Percentiles rank a stretch among this genome's conserved stretches.
These are phyloP conservation scores for Xylaria nigripes DNA, from an alignment of 495 filamentous ascomycete genomes.

Conservation along the genomic window DNA sequence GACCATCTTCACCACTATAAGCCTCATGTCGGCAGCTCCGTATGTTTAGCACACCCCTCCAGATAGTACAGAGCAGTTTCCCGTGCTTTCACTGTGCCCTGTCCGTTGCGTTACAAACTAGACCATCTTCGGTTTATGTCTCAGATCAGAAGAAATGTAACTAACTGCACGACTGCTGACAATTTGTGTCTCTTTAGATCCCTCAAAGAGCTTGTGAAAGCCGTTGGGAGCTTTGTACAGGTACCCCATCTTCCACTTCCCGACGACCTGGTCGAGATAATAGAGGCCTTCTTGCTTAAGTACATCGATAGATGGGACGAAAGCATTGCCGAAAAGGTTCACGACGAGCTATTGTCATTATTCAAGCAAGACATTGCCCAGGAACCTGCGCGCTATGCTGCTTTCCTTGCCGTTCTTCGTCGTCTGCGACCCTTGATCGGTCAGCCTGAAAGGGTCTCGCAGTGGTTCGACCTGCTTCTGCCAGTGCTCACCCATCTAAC, in stretches of 20 bases:
- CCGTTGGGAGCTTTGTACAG: constrained; percentile 46
- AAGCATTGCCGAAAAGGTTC: constrained; percentile 50
- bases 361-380: constrained; percentile 49
- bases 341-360: constrained; percentile 56
- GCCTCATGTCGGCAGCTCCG: constrained; percentile 25
- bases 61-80: neutral
- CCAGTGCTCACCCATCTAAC: constrained; percentile 50
- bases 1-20: constrained; percentile 9
- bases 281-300: constrained; percentile 54
- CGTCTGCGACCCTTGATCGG: constrained; percentile 51
- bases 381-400: constrained; percentile 44
- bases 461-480: constrained; percentile 62
- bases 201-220: constrained; percentile 54
- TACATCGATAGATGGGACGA: constrained; percentile 50
- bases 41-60: constrained; percentile 14
- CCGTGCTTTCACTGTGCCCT: neutral
- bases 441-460: constrained; percentile 42
- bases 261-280: constrained; percentile 46
- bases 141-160: constrained; percentile 6
- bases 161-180: neutral
- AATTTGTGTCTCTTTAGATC: constrained; percentile 28
- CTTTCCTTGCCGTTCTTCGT: constrained; percentile 54
- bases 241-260: constrained; percentile 52
- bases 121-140: neutral
- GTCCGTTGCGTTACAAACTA: neutral